A percentile compares a stretch with the other conserved stretches of the same genome.
These are phyloP conservation scores for Beauveria brongniartii DNA, from an alignment of 2,329 filamentous ascomycete species.

Conservation along the genomic window DNA sequence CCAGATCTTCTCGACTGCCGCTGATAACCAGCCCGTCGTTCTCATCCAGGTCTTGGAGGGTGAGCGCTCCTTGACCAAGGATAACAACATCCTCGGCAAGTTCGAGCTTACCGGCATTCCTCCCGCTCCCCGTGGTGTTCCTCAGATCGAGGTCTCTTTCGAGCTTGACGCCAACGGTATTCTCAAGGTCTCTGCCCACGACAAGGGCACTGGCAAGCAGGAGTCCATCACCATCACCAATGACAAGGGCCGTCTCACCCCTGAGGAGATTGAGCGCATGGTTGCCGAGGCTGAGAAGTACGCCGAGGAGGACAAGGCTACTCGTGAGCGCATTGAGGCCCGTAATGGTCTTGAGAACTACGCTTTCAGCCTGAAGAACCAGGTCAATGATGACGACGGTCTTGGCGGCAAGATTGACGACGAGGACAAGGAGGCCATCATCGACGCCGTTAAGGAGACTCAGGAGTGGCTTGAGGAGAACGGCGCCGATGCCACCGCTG, in stretches of 20 bases:
- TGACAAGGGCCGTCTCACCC: conserved; percentile 94
- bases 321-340: conserved; percentile 91
- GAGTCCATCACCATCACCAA: conserved; percentile 99
- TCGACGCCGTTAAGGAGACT: conserved; percentile 94
- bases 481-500: conserved; percentile 70
- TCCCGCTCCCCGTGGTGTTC: conserved; percentile 88
- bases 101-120: conserved; percentile 97
- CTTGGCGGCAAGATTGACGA: conserved; percentile 98
- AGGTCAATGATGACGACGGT: conserved; percentile 92
- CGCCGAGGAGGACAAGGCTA: conserved; percentile 98
- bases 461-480: conserved; percentile 97
- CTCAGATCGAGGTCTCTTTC: conserved; percentile 97
- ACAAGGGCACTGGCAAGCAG: conserved; percentile 96
- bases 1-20: conserved; percentile 94
- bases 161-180: conserved; percentile 98
- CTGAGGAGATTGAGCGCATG: conserved; percentile 99
- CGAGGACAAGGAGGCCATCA: conserved; percentile 95
- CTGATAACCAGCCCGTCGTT: conserved; percentile 93
- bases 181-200: conserved; percentile 87
- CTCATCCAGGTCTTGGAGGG: conserved; percentile 94
- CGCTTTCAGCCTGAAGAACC: conserved; percentile 98
- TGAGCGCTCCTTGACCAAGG: conserved; percentile 88
- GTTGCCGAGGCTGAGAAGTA: conserved; percentile 97
- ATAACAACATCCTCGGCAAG: conserved; percentile 96
- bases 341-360: conserved; percentile 98